A percentile compares a stretch with the other conserved stretches of the same genome.
These are phyloP conservation scores for Rhododendron mucronatum DNA, from an alignment of 148 eudicot species.

Conservation along the genomic window DNA sequence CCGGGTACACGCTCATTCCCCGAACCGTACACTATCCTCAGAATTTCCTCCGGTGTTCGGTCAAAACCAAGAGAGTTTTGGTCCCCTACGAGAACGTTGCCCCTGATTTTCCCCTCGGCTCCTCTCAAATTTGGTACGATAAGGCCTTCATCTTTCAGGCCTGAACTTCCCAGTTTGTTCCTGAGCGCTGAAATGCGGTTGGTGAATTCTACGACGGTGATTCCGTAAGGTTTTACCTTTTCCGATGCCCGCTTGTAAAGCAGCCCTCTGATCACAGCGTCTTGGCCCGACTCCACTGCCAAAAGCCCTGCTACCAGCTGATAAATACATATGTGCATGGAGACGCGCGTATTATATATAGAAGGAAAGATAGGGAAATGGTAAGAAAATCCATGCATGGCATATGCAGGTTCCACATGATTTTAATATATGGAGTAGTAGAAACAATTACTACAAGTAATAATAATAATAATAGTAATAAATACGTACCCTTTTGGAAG, in stretches of 20 bases:
- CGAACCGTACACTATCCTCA: conserved; percentile 59
- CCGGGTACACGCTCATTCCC: conserved; percentile 51
- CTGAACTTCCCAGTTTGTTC: conserved; percentile 50
- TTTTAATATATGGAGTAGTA: no score
- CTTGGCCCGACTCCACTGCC: conserved; percentile 90
- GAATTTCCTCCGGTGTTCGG: conserved; percentile 68
- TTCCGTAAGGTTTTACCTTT: conserved; percentile 51
- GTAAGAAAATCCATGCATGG: background rate
- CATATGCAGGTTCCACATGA: no score
- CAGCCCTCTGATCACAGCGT: conserved; percentile 65
- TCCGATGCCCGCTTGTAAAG: conserved; percentile 46
- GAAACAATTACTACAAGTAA: no score
- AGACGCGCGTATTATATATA: background rate
- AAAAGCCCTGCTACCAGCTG: conserved; percentile 79
- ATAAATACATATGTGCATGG: background rate
- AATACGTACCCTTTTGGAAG: conserved; percentile 39
- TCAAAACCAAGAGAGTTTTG: conserved; percentile 44
- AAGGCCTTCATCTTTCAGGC: conserved; percentile 71
- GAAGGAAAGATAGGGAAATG: background rate
- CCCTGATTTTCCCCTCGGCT: conserved; percentile 44
- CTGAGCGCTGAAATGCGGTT: conserved; percentile 52
- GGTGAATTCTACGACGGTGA: conserved; percentile 70
- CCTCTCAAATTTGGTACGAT: conserved; percentile 28
- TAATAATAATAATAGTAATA: no score
- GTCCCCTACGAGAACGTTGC: conserved; percentile 71